These are phyloP conservation scores for Chiua virens DNA, from an alignment of 768 basidiomycete genomes.

Conservation along the genomic window DNA sequence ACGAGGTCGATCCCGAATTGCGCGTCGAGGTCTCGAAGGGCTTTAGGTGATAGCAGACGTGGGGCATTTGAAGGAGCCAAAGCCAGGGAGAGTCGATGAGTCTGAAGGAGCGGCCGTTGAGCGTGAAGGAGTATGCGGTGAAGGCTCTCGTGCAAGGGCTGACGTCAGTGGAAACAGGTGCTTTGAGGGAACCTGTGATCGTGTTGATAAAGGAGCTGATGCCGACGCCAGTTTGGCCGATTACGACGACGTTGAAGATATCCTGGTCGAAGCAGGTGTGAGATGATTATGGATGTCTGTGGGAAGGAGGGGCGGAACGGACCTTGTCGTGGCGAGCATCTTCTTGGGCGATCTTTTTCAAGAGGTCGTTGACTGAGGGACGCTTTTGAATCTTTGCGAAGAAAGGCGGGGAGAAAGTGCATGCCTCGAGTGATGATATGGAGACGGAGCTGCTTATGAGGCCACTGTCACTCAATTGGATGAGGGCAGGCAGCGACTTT, in stretches of 20 bases:
- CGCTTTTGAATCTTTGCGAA: conserved; percentile 27
- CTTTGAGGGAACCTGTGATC: conserved; percentile 22
- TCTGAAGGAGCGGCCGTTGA: conserved; percentile 29
- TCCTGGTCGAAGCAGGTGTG: conserved; percentile 12
- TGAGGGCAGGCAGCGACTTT: too few species aligned
- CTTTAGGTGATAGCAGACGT: conserved; percentile 22
- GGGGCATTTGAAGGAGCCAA: conserved; percentile 28
- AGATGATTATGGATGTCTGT: neutral
- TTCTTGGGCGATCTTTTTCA: conserved; percentile 21
- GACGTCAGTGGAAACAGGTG: conserved; percentile 28
- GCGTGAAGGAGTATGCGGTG: conserved; percentile 23
- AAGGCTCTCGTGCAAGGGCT: conserved; percentile 27
- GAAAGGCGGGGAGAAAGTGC: conserved; percentile 27
- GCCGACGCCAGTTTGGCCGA: conserved; percentile 33
- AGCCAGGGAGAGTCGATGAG: conserved; percentile 32
- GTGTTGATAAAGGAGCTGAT: conserved; percentile 45
- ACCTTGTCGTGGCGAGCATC: conserved; percentile 26
- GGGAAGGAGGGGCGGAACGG: neutral
- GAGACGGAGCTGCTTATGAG: too few species aligned
- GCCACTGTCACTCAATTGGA: too few species aligned
- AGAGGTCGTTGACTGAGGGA: conserved; percentile 22
- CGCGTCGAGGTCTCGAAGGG: conserved; percentile 27
- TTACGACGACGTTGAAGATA: conserved; percentile 30
- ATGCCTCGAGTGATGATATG: conserved; percentile 6
- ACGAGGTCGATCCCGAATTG: conserved; percentile 30